phyloP scores from a whole-genome alignment of 1,139 yeast species.

The Saccharomyces hybrid region DNA sequence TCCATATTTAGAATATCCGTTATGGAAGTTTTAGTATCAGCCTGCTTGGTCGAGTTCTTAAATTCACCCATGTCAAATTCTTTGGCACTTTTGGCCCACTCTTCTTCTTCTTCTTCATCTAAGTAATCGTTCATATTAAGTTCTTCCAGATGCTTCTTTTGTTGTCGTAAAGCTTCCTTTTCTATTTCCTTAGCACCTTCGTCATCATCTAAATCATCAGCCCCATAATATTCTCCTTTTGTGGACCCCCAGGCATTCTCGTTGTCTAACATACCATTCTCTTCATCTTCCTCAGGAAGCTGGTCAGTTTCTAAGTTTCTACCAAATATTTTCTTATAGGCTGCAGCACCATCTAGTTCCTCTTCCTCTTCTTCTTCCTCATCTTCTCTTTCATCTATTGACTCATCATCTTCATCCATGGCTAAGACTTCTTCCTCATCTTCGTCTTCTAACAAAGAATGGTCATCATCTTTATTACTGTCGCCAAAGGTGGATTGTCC shows the following conservation, averaged over 20 bases:
- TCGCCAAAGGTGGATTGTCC: conserved; percentile 49
- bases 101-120: conserved; percentile 74
- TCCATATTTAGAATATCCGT: conserved; percentile 33
- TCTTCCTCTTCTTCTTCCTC: conserved; percentile 45
- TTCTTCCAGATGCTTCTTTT: conserved; percentile 75
- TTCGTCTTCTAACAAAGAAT: conserved; percentile 33
- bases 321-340: conserved; percentile 35
- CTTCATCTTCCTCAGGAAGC: conserved; percentile 37
- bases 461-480: conserved; percentile 17
- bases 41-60: conserved; percentile 36
- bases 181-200: conserved; percentile 76
- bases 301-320: conserved; percentile 33
- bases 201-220: conserved; percentile 66
- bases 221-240: conserved; percentile 72
- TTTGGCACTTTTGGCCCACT: conserved; percentile 49
- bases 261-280: conserved; percentile 45
- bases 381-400: conserved; percentile 35
- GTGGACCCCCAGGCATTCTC: conserved; percentile 77
- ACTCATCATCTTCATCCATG: conserved; percentile 26
- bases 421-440: conserved; percentile 48
- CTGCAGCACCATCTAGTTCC: conserved; percentile 37
- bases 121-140: conserved; percentile 75
- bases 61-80: conserved; percentile 34
- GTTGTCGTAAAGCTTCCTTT: conserved; percentile 81
- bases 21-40: conserved; percentile 20